Percentiles rank a stretch among this genome's conserved stretches.
Conservation (phyloP, 495 filamentous ascomycete species). For the Aspergillus funiculosus region DNA sequence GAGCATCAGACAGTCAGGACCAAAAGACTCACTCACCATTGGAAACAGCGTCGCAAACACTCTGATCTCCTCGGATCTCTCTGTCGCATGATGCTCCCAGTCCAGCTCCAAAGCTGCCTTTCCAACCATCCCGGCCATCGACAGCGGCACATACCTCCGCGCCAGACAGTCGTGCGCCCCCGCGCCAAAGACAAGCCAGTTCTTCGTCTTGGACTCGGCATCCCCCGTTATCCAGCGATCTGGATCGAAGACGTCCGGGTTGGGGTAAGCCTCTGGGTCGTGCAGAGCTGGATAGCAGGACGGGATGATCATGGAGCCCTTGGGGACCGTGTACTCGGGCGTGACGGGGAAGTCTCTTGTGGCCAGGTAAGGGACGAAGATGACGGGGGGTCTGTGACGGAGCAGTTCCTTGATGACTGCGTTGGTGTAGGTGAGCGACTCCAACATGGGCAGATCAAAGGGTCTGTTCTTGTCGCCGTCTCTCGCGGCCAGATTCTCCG, state of each 20-base stretch:
- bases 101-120: constrained; percentile 77
- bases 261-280: constrained; percentile 79
- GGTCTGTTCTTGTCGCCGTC: constrained; percentile 62
- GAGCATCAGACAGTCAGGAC: constrained; percentile 8
- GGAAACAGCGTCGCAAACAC: constrained; percentile 96
- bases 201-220: constrained; percentile 86
- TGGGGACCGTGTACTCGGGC: constrained; percentile 75
- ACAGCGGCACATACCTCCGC: constrained; percentile 77
- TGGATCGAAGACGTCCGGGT: constrained; percentile 74
- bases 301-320: constrained; percentile 86
- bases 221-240: constrained; percentile 86
- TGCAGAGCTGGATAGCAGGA: constrained; percentile 81
- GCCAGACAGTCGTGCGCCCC: constrained; percentile 92
- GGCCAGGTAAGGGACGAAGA: constrained; percentile 90
- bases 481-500: constrained; percentile 72
- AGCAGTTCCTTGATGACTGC: constrained; percentile 88
- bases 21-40: constrained; percentile 54
- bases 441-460: constrained; percentile 73
- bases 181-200: constrained; percentile 91
- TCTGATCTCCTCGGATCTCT: constrained; percentile 78
- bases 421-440: constrained; percentile 78
- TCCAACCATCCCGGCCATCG: constrained; percentile 80
- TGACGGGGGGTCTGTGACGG: constrained; percentile 84
- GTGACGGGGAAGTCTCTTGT: constrained; percentile 89
- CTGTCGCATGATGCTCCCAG: constrained; percentile 79